phyloP scores from a whole-genome alignment of 2,329 filamentous ascomycete species.

The Aspergillus bombycis region DNA sequence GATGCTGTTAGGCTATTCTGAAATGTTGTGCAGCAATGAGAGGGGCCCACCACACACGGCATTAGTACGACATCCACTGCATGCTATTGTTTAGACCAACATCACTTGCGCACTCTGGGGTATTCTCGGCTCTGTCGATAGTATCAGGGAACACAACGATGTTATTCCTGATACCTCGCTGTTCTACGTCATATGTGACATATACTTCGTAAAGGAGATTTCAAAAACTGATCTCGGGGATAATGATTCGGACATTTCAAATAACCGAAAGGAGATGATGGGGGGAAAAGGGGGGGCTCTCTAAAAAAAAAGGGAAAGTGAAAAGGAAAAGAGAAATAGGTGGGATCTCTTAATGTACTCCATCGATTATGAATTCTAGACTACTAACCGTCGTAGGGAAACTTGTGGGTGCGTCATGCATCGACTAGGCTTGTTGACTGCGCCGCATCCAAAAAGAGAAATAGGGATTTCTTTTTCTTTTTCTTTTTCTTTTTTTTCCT shows the following conservation, averaged over 20 bases:
- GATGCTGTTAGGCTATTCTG: constrained; percentile 1
- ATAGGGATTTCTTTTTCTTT: not conserved
- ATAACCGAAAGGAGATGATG: not conserved
- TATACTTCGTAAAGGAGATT: not conserved
- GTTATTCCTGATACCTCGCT: not conserved
- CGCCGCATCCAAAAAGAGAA: constrained; percentile 6
- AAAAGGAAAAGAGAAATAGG: constrained; percentile 6
- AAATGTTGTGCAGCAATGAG: constrained; percentile 18
- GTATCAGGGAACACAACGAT: not conserved
- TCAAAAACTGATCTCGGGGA: not conserved
- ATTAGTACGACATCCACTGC: constrained; percentile 8
- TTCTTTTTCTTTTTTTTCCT: not conserved
- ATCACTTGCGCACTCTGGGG: constrained; percentile 1
- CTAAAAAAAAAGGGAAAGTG: not conserved
- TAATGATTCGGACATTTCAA: not conserved
- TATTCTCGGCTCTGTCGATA: not conserved
- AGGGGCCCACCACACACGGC: constrained; percentile 12
- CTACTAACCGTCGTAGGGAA: constrained; percentile 17
- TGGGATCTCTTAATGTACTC: constrained; percentile 1
- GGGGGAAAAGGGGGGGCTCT: not conserved
- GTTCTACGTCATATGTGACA: not conserved
- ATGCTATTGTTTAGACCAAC: constrained; percentile 2
- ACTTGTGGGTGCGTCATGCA: constrained; percentile 17
- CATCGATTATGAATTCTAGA: constrained; percentile 11
- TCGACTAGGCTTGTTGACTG: constrained; percentile 12